Evolutionary conservation across 2,329 filamentous ascomycete species (phyloP), one percentile per base, ranked within the genome.

Genomic region (Tolypocladium cylindrosporum): DNA sequence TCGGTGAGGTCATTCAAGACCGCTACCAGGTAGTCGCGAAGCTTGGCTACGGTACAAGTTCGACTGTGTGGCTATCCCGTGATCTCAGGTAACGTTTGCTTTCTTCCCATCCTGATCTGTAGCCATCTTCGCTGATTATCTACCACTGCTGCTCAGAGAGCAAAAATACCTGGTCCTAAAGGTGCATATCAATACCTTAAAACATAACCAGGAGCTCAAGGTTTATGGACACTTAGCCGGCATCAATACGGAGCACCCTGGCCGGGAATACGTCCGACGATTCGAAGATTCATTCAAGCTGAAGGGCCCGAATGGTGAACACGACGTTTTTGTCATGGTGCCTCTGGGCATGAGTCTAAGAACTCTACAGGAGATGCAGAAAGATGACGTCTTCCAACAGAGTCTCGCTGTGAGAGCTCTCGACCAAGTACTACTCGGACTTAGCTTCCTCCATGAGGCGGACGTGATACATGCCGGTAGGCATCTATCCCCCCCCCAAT

Each of bases 1-100:
- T 73, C 7, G 72, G 72, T 8, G 58, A 75, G 14, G 52, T 72
- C 0, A 62, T 75, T 58, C 36, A 67, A 2, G 55, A 57, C 4
- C 67, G 65, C 21, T 77, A 76, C 59, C 65, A 71, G 51, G 63
- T 74, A 42, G 65, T 77, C 13, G 70, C 68, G 43, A 79, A 79
- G 60, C 68, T 78, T 14, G 75, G 75, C 34, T 75, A 72, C 60
- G 75, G 75, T 10, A 65, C 65, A 8, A 64, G 61, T 48, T 75
- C 75, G 7, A 77, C 75, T 0, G 71, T 74, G 6, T 78, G 75
- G 75, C 68, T 78, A 0, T 71, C 69, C 52, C 69, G 63, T 37
- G 72, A 76, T 66, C 66, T 74, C 16, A 57, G 54, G 64, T 67
- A 34, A 55, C 14, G 34, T 52, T 9, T 34, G 9, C 34, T n/a